Evolutionary conservation across 1,284 basidiomycete species (phyloP), one percentile per base, ranked within the genome.

Genomic region (Cryptococcus jaspeensis): DNA sequence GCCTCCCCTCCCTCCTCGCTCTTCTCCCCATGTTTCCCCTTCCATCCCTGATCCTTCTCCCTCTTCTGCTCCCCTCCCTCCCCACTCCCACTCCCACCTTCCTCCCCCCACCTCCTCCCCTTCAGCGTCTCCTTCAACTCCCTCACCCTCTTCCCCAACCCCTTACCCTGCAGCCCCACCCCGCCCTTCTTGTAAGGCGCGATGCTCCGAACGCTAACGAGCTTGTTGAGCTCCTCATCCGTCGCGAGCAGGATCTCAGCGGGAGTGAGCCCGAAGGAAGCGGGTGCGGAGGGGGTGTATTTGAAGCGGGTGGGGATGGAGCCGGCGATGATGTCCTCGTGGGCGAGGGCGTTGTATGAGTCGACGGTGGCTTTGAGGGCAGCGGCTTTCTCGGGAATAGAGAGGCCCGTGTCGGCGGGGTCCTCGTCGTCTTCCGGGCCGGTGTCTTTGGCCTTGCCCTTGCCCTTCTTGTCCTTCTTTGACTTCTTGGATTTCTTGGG

Each of bases 231-330:
- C 71, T 99, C 94, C 48, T 85, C 83, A 76, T 99, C 95, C 16
- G 89, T 92, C 3, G 96, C 93, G 66, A 93, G 82, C 20, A 99
- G 81, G 63, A 99, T 93, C 72, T 99, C 95, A 1, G 83, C 85
- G 0, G 95, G 85, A 0, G 86, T 84, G 44, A 99, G 84, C 8
- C 85, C 87, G 74, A 84, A 96, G 37, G 78, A 77, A 56, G 88
- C 82, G 0, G 87, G 78, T 36, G 85, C 80, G 13, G 92, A 86
- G 45, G 85, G 81, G 7, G 86, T 82, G 74, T 99, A 99, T 73
- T 90, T 88, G 85, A 99, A 99, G 13, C 92, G 87, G 0, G 95
- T 98, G 1, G 92, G 87, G 65, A 92, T 80, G 72, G 88, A 92
- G 6, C 88, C 94, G 28, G 28, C 28, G 58, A 95, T 87, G 81